phyloP scores from a whole-genome alignment of 257 asterid genomes.

The Thymus mandschuricus region DNA sequence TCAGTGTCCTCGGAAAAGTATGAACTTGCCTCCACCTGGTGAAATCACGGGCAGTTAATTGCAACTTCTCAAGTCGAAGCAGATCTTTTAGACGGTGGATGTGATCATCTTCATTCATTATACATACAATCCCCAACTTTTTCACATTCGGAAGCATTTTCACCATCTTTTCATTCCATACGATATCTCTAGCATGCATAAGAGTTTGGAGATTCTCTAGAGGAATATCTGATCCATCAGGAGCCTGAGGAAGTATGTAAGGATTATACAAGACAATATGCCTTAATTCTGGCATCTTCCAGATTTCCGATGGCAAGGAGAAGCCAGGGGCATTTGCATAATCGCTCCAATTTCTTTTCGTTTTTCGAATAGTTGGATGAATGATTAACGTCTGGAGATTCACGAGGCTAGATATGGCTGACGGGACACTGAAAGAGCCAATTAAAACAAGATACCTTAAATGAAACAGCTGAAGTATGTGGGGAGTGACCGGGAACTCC shows the following conservation, averaged over 20 bases:
- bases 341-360: neutral
- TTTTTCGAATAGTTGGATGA: neutral
- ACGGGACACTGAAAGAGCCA: no score
- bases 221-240: neutral
- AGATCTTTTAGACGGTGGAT: constrained; percentile 1
- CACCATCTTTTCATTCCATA: neutral
- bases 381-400: neutral
- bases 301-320: neutral
- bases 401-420: neutral
- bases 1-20: neutral
- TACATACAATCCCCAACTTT: constrained; percentile 12
- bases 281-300: constrained; percentile 13
- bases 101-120: no score
- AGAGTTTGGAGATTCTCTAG: constrained; percentile 14
- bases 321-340: neutral
- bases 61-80: constrained; percentile 7
- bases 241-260: neutral
- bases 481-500: no score
- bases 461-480: no score
- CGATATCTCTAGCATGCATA: neutral
- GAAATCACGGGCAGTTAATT: neutral
- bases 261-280: constrained; percentile 1
- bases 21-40: neutral
- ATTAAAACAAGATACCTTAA: no score
- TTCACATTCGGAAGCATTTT: constrained; percentile 4